phyloP scores from a whole-genome alignment of 1,284 basidiomycete genomes.

The Malassezia psittaci region DNA sequence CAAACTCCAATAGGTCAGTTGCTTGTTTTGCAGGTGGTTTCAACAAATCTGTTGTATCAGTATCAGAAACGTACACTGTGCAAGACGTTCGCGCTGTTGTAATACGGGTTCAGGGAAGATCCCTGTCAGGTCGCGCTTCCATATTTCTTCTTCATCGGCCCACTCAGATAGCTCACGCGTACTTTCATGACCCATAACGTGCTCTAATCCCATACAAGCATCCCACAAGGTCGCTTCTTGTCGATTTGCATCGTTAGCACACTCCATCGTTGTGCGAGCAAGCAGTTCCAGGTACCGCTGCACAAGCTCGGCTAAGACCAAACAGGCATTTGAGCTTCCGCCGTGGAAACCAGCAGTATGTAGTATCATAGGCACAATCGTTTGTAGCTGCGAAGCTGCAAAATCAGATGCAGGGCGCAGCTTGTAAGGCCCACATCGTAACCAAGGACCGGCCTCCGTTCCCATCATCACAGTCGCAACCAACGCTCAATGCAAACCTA shows the following conservation, averaged over 20 bases:
- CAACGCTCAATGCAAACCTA: background rate
- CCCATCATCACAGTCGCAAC: background rate
- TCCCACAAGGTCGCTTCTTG: conserved; percentile 21
- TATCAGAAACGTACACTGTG: background rate
- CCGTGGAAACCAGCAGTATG: conserved; percentile 28
- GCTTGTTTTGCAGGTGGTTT: background rate
- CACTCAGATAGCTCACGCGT: conserved; percentile 28
- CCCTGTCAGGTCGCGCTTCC: conserved; percentile 4
- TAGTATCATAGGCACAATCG: conserved; percentile 18
- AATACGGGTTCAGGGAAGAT: background rate
- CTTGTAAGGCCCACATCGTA: background rate
- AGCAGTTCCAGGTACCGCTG: conserved; percentile 29
- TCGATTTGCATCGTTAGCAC: conserved; percentile 25
- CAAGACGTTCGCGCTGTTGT: conserved; percentile 1
- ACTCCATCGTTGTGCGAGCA: conserved; percentile 17
- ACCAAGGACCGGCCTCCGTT: background rate
- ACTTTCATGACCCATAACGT: conserved; percentile 22
- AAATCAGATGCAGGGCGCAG: conserved; percentile 5
- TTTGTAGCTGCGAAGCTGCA: conserved; percentile 5
- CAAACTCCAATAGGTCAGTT: background rate
- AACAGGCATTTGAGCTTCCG: conserved; percentile 22
- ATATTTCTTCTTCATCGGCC: conserved; percentile 27
- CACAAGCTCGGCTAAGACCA: conserved; percentile 28
- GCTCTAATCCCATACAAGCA: conserved; percentile 24
- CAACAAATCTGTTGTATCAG: background rate